These are phyloP conservation scores for Flaveria brownii DNA, from an alignment of 129 eudicot genomes.

Conservation along the genomic window DNA sequence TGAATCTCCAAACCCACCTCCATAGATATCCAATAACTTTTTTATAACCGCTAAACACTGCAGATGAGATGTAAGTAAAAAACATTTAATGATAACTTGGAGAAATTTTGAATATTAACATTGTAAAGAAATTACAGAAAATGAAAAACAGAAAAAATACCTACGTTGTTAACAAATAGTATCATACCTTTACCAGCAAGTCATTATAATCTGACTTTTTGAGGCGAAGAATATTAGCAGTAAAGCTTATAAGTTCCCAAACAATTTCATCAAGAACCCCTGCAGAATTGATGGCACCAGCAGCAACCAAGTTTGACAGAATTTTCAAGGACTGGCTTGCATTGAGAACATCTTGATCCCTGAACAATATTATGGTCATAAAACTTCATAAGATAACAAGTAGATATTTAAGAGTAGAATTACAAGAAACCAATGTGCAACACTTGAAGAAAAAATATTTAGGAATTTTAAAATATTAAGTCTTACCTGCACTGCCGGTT, in stretches of 20 bases:
- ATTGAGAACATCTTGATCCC: conserved; percentile 69
- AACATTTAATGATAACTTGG: neutral
- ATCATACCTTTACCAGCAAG: conserved; percentile 67
- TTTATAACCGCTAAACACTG: conserved; percentile 77
- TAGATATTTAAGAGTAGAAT: conserved; percentile 8
- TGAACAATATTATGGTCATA: conserved; percentile 30
- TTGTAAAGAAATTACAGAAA: neutral
- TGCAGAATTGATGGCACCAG: conserved; percentile 65
- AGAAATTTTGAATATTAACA: neutral
- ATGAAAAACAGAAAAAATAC: neutral
- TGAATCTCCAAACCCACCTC: conserved; percentile 61
- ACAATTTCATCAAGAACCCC: conserved; percentile 75
- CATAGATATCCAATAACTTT: conserved; percentile 60
- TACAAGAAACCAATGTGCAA: neutral
- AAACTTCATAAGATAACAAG: conserved; percentile 19
- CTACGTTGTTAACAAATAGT: neutral
- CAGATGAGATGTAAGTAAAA: conserved; percentile 27
- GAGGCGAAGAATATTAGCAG: conserved; percentile 48
- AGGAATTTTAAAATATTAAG: neutral
- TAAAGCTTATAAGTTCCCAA: conserved; percentile 65
- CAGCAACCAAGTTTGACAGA: conserved; percentile 78
- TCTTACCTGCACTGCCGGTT: conserved; percentile 59
- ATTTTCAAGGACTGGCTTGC: conserved; percentile 77
- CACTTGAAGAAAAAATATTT: no score
- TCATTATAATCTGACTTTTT: conserved; percentile 53